These are phyloP conservation scores for Quercus wislizeni DNA, from an alignment of 306 rosid genomes.

Conservation along the genomic window DNA sequence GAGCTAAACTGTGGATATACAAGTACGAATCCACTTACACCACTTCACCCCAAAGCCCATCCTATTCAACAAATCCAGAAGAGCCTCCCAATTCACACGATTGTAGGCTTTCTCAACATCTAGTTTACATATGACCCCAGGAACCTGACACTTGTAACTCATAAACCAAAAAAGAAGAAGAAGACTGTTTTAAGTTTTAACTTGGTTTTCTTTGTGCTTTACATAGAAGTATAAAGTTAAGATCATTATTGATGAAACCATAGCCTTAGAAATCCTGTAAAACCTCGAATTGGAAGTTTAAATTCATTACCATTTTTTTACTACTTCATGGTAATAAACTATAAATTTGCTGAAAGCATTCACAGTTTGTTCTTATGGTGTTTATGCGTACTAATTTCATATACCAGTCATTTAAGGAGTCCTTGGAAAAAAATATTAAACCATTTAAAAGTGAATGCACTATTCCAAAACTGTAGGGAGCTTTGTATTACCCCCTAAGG, in stretches of 20 bases:
- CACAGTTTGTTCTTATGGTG: neutral
- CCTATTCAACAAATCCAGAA: too few species aligned
- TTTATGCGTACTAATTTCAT: neutral
- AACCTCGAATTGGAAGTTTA: neutral
- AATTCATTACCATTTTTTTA: neutral
- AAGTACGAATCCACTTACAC: too few species aligned
- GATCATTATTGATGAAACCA: neutral
- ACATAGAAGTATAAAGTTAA: neutral
- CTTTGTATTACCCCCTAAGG: neutral
- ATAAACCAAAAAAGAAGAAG: neutral
- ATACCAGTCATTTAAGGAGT: neutral
- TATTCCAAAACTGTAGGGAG: neutral
- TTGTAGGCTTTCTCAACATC: too few species aligned
- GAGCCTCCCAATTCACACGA: too few species aligned
- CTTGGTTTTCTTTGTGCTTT: neutral
- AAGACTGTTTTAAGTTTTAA: neutral
- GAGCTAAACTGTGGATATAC: too few species aligned
- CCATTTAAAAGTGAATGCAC: neutral
- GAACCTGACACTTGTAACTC: neutral
- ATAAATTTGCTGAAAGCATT: neutral
- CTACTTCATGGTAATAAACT: neutral
- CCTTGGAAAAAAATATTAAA: neutral
- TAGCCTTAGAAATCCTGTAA: neutral
- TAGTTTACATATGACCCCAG: too few species aligned
- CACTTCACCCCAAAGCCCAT: too few species aligned